Evolutionary conservation across 1,139 yeast genomes (phyloP), one percentile per base, ranked within the genome.

Genomic region (Taphrina pruni): DNA sequence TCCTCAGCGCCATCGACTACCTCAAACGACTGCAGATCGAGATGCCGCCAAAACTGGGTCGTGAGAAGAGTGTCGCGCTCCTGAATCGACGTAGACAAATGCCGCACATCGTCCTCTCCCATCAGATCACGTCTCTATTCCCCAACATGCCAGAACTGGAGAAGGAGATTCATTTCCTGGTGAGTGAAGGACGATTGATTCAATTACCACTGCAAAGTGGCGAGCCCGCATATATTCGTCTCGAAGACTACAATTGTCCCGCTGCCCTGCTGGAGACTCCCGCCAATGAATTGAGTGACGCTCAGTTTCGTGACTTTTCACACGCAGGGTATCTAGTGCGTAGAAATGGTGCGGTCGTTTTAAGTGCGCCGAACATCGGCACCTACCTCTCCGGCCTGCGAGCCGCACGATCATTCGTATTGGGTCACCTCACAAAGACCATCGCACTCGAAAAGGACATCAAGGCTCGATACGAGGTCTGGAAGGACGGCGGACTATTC

Each of bases 101-200:
- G 58, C 67, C 67, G 9, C 12, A 6, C 21, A 64, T 64, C 20
- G 67, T 64, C 9, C 60, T 64, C 21, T 43, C 43, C 36, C 67
- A 64, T 17, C 67, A 64, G 35, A 57, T 64, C 32, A 48, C 67
- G 7, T 64, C 67, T 9, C 38, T 64, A 12, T 64, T 64, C 35
- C 67, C 67, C 35, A 64, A 64, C 56, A 38, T 64, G 61, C 58
- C 67, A 6, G 48, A 26, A 6, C 67, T 64, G 11, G 67, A 64
- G 17, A 46, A 50, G 55, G 67, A 64, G 14, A 54, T 51, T 26
- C 54, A 64, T 36, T 17, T 20, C 20, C 39, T 64, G 48, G 61
- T 64, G 32, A 39, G 35, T 8, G 54, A 54, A 14, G 67, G 61
- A 21, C 38, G 52, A 11, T 20, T 64, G 36, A 26, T 64, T 5